Evolutionary conservation across 371 early-diverging fungal genomes (phyloP).

Genomic region (Actinomortierella ambigua): DNA sequence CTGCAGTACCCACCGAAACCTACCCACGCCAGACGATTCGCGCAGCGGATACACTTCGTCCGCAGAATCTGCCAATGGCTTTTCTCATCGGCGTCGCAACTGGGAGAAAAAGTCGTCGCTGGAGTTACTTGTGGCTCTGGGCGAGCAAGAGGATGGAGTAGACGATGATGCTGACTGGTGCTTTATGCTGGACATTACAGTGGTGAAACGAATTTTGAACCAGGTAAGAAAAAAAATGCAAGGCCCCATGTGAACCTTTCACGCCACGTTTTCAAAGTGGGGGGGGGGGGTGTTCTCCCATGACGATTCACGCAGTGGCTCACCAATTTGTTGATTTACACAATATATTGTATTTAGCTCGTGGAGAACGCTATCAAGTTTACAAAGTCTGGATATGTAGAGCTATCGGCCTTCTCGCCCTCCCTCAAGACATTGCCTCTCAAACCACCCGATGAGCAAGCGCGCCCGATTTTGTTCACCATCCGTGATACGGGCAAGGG

Average conservation of each 20-base stretch:
- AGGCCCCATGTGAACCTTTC: too few species aligned
- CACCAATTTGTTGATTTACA: too few species aligned
- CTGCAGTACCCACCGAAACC: background rate
- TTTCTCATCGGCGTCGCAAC: slow-evolving; percentile 8
- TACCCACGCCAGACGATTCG: slow-evolving; percentile 4
- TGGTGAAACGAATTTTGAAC: slow-evolving; percentile 42
- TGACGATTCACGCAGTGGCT: too few species aligned
- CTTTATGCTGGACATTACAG: slow-evolving; percentile 31
- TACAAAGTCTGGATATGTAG: slow-evolving; percentile 46
- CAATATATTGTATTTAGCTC: slow-evolving; percentile 15
- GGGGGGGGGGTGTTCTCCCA: too few species aligned
- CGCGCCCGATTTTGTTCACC: slow-evolving; percentile 41
- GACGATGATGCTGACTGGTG: slow-evolving; percentile 38
- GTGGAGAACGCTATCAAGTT: slow-evolving; percentile 51
- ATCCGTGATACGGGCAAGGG: slow-evolving; percentile 50
- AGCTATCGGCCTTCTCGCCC: slow-evolving; percentile 27
- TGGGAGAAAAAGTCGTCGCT: slow-evolving; percentile 19
- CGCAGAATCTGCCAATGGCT: slow-evolving; percentile 9
- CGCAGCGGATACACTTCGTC: slow-evolving; percentile 13
- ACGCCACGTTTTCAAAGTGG: too few species aligned
- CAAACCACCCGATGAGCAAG: slow-evolving; percentile 28
- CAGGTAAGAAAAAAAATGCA: slow-evolving; percentile 20
- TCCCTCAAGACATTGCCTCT: slow-evolving; percentile 17
- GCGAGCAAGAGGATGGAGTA: slow-evolving; percentile 23
- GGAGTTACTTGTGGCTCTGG: slow-evolving; percentile 38